phyloP scores from a whole-genome alignment of 2,329 filamentous ascomycete species.

The Raffaelea ambrosiae region DNA sequence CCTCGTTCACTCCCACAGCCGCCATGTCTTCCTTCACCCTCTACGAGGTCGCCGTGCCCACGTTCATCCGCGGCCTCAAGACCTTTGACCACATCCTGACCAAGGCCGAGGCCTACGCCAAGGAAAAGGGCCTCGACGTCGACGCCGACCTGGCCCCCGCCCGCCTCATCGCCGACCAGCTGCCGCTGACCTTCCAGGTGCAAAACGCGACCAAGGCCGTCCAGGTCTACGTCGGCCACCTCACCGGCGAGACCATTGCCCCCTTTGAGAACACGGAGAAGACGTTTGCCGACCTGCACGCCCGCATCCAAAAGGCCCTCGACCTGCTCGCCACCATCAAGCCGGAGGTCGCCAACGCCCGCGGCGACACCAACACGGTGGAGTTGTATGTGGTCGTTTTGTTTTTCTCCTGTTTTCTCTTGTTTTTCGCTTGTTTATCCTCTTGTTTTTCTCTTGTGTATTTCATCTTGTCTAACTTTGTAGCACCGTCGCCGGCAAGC shows the following conservation, averaged over 20 bases:
- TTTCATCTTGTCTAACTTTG: neutral
- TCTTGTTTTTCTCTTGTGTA: neutral
- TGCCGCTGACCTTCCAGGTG: constrained; percentile 27
- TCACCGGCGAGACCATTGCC: constrained; percentile 15
- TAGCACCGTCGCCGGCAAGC: constrained; percentile 2
- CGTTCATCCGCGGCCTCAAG: constrained; percentile 15
- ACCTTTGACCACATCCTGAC: constrained; percentile 21
- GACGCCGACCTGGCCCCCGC: constrained; percentile 15
- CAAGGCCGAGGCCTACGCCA: constrained; percentile 21
- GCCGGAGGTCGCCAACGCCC: constrained; percentile 16
- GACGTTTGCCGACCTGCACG: constrained; percentile 23
- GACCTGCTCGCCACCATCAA: constrained; percentile 20
- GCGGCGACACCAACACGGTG: constrained; percentile 12
- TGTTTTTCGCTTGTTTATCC: no score
- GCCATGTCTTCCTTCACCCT: constrained; percentile 19
- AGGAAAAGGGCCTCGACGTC: constrained; percentile 18
- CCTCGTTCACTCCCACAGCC: no score
- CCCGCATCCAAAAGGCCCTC: constrained; percentile 18
- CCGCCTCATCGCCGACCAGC: constrained; percentile 25
- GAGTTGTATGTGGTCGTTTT: neutral
- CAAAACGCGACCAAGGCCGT: constrained; percentile 19
- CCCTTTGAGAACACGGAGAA: constrained; percentile 19
- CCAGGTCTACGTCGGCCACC: constrained; percentile 17
- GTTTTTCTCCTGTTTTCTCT: neutral
- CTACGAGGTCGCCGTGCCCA: constrained; percentile 20